Conservation (phyloP, 2,329 filamentous ascomycete species). For the Penicillium paneum region DNA sequence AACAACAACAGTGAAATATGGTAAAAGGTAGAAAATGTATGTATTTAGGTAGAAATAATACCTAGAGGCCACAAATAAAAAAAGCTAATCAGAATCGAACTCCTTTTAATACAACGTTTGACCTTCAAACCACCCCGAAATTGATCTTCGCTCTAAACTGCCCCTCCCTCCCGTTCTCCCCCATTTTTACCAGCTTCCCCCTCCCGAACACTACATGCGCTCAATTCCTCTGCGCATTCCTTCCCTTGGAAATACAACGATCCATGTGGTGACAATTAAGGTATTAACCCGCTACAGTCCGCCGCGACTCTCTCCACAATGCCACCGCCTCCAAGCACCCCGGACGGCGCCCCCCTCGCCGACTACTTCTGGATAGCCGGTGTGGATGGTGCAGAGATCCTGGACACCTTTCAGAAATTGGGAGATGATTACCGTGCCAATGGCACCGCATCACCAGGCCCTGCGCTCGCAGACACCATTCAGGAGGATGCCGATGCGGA, state of each 20-base stretch:
- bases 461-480: constrained; percentile 55
- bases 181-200: constrained; percentile 14
- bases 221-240: constrained; percentile 1
- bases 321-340: constrained; percentile 34
- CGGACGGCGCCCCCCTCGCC: constrained; percentile 55
- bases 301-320: constrained; percentile 17
- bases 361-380: constrained; percentile 65
- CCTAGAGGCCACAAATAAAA: constrained; percentile 4
- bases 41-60: constrained; percentile 1
- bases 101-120: constrained; percentile 10
- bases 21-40: not conserved
- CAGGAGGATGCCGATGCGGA: constrained; percentile 59
- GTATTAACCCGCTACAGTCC: constrained; percentile 13
- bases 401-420: constrained; percentile 43
- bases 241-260: not conserved
- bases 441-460: constrained; percentile 34
- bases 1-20: not conserved
- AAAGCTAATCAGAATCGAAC: not conserved
- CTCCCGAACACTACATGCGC: constrained; percentile 4
- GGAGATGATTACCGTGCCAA: constrained; percentile 44
- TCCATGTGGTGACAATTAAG: constrained; percentile 21
- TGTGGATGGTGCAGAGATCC: constrained; percentile 47
- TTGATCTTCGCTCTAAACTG: constrained; percentile 24
- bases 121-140: constrained; percentile 16
- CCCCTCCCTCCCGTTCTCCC: constrained; percentile 17